These are phyloP conservation scores for Pyricularia grisea DNA, from an alignment of 2,329 filamentous ascomycete genomes.

Conservation along the genomic window DNA sequence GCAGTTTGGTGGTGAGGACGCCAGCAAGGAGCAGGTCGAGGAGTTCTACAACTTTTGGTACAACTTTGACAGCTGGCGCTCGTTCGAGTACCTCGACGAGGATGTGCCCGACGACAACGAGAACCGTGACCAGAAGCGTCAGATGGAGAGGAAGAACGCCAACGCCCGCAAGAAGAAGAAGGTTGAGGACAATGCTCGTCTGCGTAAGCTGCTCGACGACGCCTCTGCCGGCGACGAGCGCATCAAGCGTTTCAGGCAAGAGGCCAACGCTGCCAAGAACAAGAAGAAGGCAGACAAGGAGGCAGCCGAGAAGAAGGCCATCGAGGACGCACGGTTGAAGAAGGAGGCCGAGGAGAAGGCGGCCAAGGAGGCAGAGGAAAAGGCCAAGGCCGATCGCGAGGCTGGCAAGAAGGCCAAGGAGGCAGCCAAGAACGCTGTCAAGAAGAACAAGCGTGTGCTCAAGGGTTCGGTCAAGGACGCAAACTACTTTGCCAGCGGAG, in stretches of 20 bases:
- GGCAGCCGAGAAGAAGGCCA: slow-evolving; percentile 77
- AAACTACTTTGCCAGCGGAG: slow-evolving; percentile 86
- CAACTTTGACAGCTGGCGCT: slow-evolving; percentile 96
- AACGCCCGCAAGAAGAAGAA: slow-evolving; percentile 99
- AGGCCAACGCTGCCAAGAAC: slow-evolving; percentile 89
- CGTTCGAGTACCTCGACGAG: slow-evolving; percentile 97
- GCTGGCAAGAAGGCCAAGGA: slow-evolving; percentile 94
- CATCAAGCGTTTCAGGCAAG: slow-evolving; percentile 94
- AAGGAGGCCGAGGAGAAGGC: slow-evolving; percentile 77
- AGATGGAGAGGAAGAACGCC: slow-evolving; percentile 96
- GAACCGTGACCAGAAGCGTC: slow-evolving; percentile 97
- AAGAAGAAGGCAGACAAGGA: slow-evolving; percentile 88
- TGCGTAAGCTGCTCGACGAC: slow-evolving; percentile 85
- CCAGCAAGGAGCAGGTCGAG: slow-evolving; percentile 82
- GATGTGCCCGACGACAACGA: slow-evolving; percentile 98
- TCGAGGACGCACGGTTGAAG: slow-evolving; percentile 74
- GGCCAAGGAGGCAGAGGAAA: slow-evolving; percentile 75
- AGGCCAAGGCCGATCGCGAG: slow-evolving; percentile 76
- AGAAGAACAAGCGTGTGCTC: slow-evolving; percentile 99
- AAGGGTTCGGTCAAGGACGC: slow-evolving; percentile 92
- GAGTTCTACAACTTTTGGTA: slow-evolving; percentile 99
- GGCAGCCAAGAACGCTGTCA: slow-evolving; percentile 94
- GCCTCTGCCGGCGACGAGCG: slow-evolving; percentile 78
- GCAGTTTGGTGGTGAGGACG: slow-evolving; percentile 72
- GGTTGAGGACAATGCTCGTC: slow-evolving; percentile 88